A percentile compares a stretch with the other conserved stretches of the same genome.
Evolutionary conservation across 2,329 filamentous ascomycete genomes (phyloP).

Genomic region (Microdochium bolleyi): DNA sequence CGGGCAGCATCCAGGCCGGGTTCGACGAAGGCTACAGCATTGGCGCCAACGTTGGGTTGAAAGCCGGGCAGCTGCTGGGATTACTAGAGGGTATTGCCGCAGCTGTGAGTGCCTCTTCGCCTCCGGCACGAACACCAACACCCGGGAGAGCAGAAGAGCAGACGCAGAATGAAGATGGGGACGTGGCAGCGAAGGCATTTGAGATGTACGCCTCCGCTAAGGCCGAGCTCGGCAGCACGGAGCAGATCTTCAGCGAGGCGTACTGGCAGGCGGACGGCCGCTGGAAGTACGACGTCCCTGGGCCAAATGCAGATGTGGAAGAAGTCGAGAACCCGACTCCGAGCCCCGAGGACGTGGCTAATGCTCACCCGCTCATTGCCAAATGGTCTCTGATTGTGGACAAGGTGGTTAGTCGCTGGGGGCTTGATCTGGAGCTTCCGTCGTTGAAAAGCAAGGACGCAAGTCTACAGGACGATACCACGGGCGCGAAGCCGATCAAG

Average conservation of each 20-base stretch:
- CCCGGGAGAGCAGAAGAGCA: too few relatives aligned
- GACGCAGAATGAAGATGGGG: too few relatives aligned
- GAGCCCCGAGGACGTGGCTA: slow-evolving; percentile 52
- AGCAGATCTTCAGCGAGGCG: slow-evolving; percentile 54
- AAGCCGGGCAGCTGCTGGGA: slow-evolving; percentile 68
- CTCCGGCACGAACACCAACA: too few relatives aligned
- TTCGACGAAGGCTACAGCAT: slow-evolving; percentile 89
- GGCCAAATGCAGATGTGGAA: slow-evolving; percentile 18
- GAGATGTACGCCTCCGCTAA: slow-evolving; percentile 40
- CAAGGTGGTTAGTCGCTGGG: slow-evolving; percentile 29
- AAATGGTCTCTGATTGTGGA: slow-evolving; percentile 48
- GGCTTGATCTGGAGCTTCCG: slow-evolving; percentile 6
- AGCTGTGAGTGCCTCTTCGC: slow-evolving; percentile 25
- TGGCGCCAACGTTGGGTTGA: slow-evolving; percentile 71
- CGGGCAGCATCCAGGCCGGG: slow-evolving; percentile 68
- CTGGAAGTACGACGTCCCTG: slow-evolving; percentile 55
- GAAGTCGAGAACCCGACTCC: slow-evolving; percentile 14
- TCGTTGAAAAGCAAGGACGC: not conserved
- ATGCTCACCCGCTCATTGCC: slow-evolving; percentile 56
- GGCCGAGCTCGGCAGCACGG: slow-evolving; percentile 47
- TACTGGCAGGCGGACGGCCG: slow-evolving; percentile 65
- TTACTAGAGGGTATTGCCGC: slow-evolving; percentile 63
- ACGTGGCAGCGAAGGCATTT: slow-evolving; percentile 16
- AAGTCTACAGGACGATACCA: not conserved
- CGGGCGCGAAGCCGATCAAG: not conserved